Base-by-base conservation (phyloP, 1,284 basidiomycete species). In the Rhodotorula sp. region DNA sequence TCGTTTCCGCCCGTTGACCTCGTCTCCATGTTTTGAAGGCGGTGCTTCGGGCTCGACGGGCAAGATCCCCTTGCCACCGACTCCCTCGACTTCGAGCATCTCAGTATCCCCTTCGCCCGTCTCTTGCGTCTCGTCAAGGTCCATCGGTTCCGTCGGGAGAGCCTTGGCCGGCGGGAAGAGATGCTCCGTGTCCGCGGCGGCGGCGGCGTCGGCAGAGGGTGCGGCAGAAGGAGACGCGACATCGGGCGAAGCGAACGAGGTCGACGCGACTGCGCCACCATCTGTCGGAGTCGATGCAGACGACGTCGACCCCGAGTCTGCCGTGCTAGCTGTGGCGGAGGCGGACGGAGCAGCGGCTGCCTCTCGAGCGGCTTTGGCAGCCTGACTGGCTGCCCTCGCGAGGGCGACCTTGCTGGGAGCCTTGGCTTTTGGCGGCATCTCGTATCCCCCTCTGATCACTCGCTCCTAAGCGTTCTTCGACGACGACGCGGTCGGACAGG, bases 131-230 rank as follows among this genome's bases (percentile, higher is more conserved):
- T 72, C 65, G 69, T 75, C 71, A 58, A 75, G 64, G 45, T 73
- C 73, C 73, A 75, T 75, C 30, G 73, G 73, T 42, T 75, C 71
- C 0, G 73, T 61, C 20, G 73, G 71, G 51, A 75, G 71, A 6
- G 71, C 45, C 8, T 54, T 62, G 42, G 73, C 73, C 15, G 71
- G 62, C 1, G 71, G 71, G 51, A 72, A 45, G n/a, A 30, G 37
- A n/a, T 64, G 46, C 5, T 24, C 53, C 8, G 30, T 14, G 46
- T 42, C 55, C 24, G n/a, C n/a, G 37, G 59, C 29, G 51, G 62
- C 18, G 7, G 49, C 29, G 48, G 55, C 17, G 5, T 37, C 7
- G 20, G 45, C 17, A 8, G 49, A 33, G n/a, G 51, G 37, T 26
- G 53, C 7, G 3, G 53, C 37, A 3, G 48, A 42, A 33, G 56